These are phyloP conservation scores for Holtermanniella nyarrowii DNA, from an alignment of 768 basidiomycete species.

Conservation along the genomic window DNA sequence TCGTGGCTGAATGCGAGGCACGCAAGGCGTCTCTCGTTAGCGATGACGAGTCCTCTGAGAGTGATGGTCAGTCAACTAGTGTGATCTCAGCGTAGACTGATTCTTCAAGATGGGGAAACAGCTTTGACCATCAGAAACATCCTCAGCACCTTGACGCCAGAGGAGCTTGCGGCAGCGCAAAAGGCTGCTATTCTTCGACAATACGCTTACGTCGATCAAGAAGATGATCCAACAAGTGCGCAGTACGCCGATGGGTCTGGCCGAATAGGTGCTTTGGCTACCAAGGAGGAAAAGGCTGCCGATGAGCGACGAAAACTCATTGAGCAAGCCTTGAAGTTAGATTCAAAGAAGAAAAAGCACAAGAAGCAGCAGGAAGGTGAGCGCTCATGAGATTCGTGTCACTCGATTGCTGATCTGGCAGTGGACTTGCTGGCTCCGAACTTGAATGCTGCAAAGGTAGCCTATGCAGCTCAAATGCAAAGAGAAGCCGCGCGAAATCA, in stretches of 20 bases:
- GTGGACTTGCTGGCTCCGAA: slow-evolving; percentile 40
- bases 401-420: slow-evolving; percentile 2
- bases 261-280: slow-evolving; percentile 13
- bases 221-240: slow-evolving; percentile 14
- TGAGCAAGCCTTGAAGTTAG: slow-evolving; percentile 30
- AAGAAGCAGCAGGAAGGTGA: slow-evolving; percentile 34
- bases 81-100: no score
- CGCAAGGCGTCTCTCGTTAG: no score
- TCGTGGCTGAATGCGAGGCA: background rate
- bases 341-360: slow-evolving; percentile 37
- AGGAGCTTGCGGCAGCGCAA: slow-evolving; percentile 32
- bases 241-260: slow-evolving; percentile 9
- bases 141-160: slow-evolving; percentile 20
- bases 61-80: no score
- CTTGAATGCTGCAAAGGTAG: slow-evolving; percentile 35
- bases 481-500: slow-evolving; percentile 28
- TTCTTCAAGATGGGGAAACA: no score
- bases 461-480: slow-evolving; percentile 29
- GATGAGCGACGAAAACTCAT: slow-evolving; percentile 30
- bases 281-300: slow-evolving; percentile 30
- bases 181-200: slow-evolving; percentile 28
- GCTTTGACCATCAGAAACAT: slow-evolving; percentile 2
- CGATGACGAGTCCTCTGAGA: no score
- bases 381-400: slow-evolving; percentile 1
- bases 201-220: slow-evolving; percentile 32